Evolutionary conservation across 2,329 filamentous ascomycete species (phyloP), one percentile per base, ranked within the genome.

Genomic region (Thyridium curvatum): DNA sequence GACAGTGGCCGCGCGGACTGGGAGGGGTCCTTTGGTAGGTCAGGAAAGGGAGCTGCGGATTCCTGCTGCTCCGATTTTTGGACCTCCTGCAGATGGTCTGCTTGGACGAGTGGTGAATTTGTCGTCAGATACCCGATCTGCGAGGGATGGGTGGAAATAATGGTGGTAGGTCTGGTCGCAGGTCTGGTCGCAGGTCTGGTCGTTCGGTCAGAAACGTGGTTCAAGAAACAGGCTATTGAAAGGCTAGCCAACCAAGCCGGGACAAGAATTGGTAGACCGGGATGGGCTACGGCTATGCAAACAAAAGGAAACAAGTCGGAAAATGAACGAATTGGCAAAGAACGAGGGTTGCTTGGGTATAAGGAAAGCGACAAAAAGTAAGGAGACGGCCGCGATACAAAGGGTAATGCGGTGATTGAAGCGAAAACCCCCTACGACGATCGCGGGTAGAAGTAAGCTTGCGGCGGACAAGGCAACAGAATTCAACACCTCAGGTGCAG

Each of bases 91-190:
- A 72, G 53, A 46, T 73, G 72, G 17, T 65, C 67, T 35, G 75
- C 72, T 51, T 82, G 79, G 37, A 85, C 72, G 42, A 83, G 61
- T 26, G 83, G 78, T 16, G 82, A 85, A 21, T 82, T 84, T 28
- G 79, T 77, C 35, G 82, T 85, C 43, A 84, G 66, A 57, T 84
- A 79, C 45, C 78, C 79, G 52, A 76, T 71, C 51, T 84, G 80
- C 28, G 83, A 83, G 38, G 79, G 74, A 56, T 79, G 77, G 18
- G 73, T 66, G 32, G 74, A 75, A 39, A 74, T 62, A 40, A 72
- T 60, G 39, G 69, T 66, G 44, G 74, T 26, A 26, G 21, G 74
- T 47, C 63, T 62, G 35, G 58, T 48, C 41, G 54, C 32, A 48
- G 48, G 47, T 42, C 49, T 50, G 54, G 46, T 30, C 38, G 34